A percentile compares a stretch with the other conserved stretches of the same genome.
Evolutionary conservation across 192 early-diverging fungal genomes (phyloP).

Genomic region (Jimgerdemannia flammicorona): DNA sequence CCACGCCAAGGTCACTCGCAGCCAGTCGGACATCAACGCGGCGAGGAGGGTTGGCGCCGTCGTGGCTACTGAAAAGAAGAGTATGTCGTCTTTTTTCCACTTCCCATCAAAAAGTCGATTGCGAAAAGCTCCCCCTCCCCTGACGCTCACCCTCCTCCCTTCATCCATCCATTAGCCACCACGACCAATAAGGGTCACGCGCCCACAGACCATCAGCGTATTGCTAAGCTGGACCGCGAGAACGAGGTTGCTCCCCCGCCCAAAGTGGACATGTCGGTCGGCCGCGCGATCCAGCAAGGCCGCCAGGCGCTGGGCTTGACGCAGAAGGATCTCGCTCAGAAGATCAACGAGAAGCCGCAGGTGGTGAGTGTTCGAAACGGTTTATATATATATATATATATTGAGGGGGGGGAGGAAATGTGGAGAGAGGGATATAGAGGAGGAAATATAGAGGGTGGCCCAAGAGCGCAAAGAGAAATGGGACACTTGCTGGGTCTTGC

Average conservation of each 20-base stretch:
- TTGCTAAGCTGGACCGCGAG: conserved; percentile 85
- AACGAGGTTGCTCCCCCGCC: conserved; percentile 75
- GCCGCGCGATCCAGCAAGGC: conserved; percentile 81
- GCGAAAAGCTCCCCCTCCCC: neutral
- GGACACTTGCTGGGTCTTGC: too few species aligned
- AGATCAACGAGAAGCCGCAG: conserved; percentile 91
- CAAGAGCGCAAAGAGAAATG: too few species aligned
- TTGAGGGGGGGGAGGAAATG: neutral
- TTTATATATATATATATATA: neutral
- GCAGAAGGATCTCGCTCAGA: conserved; percentile 86
- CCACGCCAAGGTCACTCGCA: conserved; percentile 55
- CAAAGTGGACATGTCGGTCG: conserved; percentile 65
- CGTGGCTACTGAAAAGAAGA: conserved; percentile 75
- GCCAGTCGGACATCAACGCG: conserved; percentile 64
- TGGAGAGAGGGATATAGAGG: neutral
- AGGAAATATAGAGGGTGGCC: too few species aligned
- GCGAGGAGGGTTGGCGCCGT: conserved; percentile 69
- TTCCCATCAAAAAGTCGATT: neutral
- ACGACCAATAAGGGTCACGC: conserved; percentile 55
- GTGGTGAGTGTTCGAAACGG: conserved; percentile 43
- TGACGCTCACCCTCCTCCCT: neutral
- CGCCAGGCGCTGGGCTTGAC: conserved; percentile 70
- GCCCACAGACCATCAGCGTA: conserved; percentile 65
- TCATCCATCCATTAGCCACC: neutral
- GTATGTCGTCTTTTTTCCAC: conserved; percentile 23